A percentile compares a stretch with the other conserved stretches of the same genome.
Conservation (phyloP, 768 basidiomycete species). For the Hemileccinum rubropunctum region DNA sequence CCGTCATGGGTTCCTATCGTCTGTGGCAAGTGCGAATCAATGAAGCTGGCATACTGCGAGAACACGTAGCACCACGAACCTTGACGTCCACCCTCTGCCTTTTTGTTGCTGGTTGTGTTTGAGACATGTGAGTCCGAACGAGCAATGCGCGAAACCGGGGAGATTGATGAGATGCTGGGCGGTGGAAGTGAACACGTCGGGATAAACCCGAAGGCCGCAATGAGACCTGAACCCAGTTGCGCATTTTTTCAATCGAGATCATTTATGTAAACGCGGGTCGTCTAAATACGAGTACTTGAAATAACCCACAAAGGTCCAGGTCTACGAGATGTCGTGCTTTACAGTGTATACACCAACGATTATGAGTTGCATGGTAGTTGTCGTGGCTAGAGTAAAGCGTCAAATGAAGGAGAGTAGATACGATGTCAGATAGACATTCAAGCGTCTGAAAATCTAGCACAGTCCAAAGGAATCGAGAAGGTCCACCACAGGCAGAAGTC, state of each 20-base stretch:
- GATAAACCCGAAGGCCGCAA: background rate
- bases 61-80: constrained; percentile 19
- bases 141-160: background rate
- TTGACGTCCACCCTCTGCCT: constrained; percentile 45
- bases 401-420: constrained; percentile 26
- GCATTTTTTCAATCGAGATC: background rate
- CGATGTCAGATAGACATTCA: constrained; percentile 18
- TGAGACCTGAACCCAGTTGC: background rate
- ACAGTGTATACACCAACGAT: constrained; percentile 22
- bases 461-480: constrained; percentile 17
- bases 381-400: constrained; percentile 21
- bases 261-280: background rate
- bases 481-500: constrained; percentile 14
- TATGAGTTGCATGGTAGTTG: constrained; percentile 14
- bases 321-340: constrained; percentile 23
- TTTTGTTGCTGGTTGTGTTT: constrained; percentile 33
- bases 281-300: background rate
- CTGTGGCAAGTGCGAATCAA: constrained; percentile 39
- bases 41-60: background rate
- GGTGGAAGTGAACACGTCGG: background rate
- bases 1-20: constrained; percentile 93
- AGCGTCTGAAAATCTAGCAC: constrained; percentile 17
- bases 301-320: background rate
- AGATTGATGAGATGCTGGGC: background rate
- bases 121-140: constrained; percentile 15